Evolutionary conservation across 2,329 filamentous ascomycete species (phyloP).

Genomic region (Penicillium hesseltinei): DNA sequence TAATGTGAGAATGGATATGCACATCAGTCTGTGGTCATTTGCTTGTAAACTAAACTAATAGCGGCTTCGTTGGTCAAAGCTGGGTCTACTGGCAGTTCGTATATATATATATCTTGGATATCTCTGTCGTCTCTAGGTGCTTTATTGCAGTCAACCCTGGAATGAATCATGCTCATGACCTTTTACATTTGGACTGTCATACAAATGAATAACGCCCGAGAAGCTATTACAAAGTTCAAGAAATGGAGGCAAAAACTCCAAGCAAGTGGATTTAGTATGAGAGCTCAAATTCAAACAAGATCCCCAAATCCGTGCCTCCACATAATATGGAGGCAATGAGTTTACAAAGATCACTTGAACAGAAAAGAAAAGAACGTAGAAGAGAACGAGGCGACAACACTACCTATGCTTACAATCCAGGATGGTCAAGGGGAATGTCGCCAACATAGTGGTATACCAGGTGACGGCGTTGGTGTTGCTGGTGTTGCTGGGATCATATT

Average conservation of each 20-base stretch:
- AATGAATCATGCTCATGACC: too few species aligned
- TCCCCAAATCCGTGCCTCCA: neutral
- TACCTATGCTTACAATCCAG: neutral
- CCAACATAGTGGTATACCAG: neutral
- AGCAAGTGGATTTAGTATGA: neutral
- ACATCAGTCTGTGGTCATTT: slow-evolving; percentile 3
- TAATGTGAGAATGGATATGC: slow-evolving; percentile 33
- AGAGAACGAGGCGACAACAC: neutral
- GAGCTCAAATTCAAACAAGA: neutral
- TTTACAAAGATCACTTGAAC: neutral
- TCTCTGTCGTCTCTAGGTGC: neutral
- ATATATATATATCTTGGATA: neutral
- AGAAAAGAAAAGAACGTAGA: neutral
- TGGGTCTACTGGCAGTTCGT: neutral
- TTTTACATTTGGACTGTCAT: too few species aligned
- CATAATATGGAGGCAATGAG: neutral
- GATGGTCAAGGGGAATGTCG: neutral
- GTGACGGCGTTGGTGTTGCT: neutral
- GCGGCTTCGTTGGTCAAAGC: neutral
- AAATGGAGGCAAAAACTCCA: neutral
- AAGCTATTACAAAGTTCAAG: neutral
- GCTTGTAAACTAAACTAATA: neutral
- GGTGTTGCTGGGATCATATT: neutral
- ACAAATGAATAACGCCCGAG: neutral
- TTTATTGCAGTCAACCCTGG: neutral